A percentile compares a stretch with the other conserved stretches of the same genome.
Evolutionary conservation across 805 yeast genomes (phyloP).

Genomic region (Wickerhamomyces chaumierensis): DNA sequence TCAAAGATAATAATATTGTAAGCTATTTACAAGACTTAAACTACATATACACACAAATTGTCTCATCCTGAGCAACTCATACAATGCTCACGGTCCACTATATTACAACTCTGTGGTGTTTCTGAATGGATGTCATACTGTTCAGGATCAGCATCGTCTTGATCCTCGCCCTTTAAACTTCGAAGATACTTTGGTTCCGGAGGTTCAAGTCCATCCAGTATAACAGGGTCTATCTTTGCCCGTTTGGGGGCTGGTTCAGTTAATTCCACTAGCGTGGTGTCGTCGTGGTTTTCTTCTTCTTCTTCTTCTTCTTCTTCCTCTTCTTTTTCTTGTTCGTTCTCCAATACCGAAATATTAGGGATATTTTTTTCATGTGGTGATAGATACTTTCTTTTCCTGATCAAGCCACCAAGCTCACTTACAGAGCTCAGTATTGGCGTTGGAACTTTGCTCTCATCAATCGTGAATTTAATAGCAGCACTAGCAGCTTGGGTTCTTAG

Average conservation of each 20-base stretch:
- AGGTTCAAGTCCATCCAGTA: not conserved
- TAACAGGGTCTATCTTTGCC: not conserved
- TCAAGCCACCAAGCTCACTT: not conserved
- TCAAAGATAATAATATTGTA: no score
- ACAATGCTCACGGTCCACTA: slow-evolving; percentile 19
- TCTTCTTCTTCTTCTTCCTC: no score
- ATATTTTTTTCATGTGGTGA: not conserved
- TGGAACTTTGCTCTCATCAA: slow-evolving; percentile 36
- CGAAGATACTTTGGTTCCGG: not conserved
- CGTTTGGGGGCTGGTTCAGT: not conserved
- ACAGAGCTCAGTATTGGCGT: slow-evolving; percentile 2
- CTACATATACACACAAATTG: no score
- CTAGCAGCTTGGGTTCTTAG: slow-evolving; percentile 94
- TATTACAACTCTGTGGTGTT: slow-evolving; percentile 11
- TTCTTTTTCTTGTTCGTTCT: no score
- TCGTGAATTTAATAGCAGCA: slow-evolving; percentile 88
- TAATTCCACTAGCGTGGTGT: not conserved
- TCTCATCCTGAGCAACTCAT: slow-evolving; percentile 27
- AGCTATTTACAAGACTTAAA: no score
- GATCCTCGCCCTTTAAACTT: not conserved
- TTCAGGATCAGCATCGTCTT: not conserved
- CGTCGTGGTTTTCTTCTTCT: no score
- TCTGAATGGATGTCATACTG: slow-evolving; percentile 8
- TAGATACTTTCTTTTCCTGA: slow-evolving; percentile 5
- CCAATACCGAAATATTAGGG: no score